Evolutionary conservation across 2,329 filamentous ascomycete species (phyloP).

Genomic region (Xylaria sp.): DNA sequence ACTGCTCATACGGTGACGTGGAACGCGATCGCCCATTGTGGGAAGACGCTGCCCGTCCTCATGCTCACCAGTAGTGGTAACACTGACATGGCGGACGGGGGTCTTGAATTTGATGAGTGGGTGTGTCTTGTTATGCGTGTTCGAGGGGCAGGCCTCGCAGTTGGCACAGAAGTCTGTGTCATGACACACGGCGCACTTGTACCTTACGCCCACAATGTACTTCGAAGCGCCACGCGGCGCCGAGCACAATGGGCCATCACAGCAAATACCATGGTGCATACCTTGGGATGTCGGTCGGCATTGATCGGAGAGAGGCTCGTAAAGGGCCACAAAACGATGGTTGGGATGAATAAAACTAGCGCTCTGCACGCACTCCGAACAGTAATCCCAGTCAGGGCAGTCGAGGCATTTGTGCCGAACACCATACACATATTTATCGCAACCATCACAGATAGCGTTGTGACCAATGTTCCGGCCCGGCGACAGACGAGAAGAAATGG

Average conservation of each 20-base stretch:
- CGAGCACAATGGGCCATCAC: constrained; percentile 88
- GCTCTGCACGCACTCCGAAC: constrained; percentile 71
- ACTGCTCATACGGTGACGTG: constrained; percentile 42
- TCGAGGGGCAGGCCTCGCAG: constrained; percentile 86
- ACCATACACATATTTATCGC: constrained; percentile 84
- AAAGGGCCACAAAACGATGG: constrained; percentile 89
- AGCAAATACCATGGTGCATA: constrained; percentile 85
- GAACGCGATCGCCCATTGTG: constrained; percentile 69
- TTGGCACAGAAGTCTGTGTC: constrained; percentile 94
- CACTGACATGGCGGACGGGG: constrained; percentile 82
- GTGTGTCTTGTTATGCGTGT: constrained; percentile 92
- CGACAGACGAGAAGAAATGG: constrained; percentile 69
- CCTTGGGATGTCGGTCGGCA: constrained; percentile 46
- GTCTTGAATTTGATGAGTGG: constrained; percentile 97
- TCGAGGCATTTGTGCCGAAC: constrained; percentile 95
- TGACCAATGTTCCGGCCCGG: constrained; percentile 82
- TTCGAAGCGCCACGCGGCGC: constrained; percentile 54
- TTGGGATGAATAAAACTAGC: constrained; percentile 72
- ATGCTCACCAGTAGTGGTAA: constrained; percentile 82
- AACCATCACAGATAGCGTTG: constrained; percentile 91
- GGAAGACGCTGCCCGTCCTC: constrained; percentile 65
- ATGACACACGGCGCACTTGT: constrained; percentile 96
- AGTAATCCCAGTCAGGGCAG: constrained; percentile 98
- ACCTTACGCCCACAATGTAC: constrained; percentile 86
- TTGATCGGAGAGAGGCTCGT: constrained; percentile 63